Base-by-base conservation (phyloP, 2,329 filamentous ascomycete genomes). In the Fusarium sp. region DNA sequence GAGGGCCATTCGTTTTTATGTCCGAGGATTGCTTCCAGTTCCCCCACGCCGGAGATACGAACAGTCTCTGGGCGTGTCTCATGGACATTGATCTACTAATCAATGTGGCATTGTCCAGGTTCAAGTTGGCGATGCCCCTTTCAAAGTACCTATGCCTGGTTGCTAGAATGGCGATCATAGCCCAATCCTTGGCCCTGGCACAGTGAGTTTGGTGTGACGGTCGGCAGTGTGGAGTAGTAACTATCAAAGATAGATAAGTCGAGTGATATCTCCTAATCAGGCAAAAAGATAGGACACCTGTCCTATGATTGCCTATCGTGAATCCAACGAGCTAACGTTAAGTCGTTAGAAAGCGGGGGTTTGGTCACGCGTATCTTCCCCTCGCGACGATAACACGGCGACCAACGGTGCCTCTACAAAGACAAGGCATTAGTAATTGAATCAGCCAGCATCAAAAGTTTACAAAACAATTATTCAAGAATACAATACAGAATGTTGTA, bases 341-440 rank as follows among this genome's bases (percentile, higher is more conserved):
- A 39, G 11, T n/a, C 52, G 52, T 50, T 50, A 50, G 52, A 49
- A 50, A 50, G 52, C 52, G 52, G 52, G 55, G 46, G 28, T 31
- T 36, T 49, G 17, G 18, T 22, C 14, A 42, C 20, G 1, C n/a
- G 6, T 8, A 4, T 15, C 40, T 17, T n/a, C 20, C 17, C 18
- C 28, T 20, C 9, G 10, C 36, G 15, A 14, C 3, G 5, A 15
- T n/a, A 9, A 18, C 51, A 8, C 15, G n/a, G 15, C 24, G 9
- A 11, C 51, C 28, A 43, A 8, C 14, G 7, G n/a, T 13, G 28
- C 42, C 7, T 3, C 42, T 20, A 24, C 39, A 24, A 20, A 18
- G 18, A 14, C 4, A 9, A 36, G 15, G 34, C 34, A 36, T 55
- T 11, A 6, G n/a, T 14, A n/a, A 38, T 15, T 34, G 3, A 46